These are phyloP conservation scores for Xylaria flabelliformis DNA, from an alignment of 495 filamentous ascomycete genomes.

Conservation along the genomic window DNA sequence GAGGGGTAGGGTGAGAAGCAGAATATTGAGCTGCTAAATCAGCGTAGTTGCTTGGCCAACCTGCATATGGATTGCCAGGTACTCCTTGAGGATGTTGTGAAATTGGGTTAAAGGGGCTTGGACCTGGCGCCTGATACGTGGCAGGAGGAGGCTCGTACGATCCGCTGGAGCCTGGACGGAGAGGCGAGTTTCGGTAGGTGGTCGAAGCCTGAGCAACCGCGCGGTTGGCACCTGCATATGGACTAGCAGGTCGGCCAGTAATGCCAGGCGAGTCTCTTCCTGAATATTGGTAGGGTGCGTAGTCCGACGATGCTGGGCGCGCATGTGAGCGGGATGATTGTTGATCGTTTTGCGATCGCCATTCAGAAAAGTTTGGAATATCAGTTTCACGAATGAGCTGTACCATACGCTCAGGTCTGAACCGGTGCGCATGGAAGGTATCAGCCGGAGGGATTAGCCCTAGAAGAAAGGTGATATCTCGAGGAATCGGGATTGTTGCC, in stretches of 20 bases:
- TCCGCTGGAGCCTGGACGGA: constrained; percentile 51
- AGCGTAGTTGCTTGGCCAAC: constrained; percentile 34
- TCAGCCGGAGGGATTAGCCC: constrained; percentile 81
- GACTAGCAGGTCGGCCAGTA: constrained; percentile 47
- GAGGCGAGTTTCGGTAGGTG: constrained; percentile 51
- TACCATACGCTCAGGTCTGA: constrained; percentile 75
- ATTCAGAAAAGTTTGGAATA: constrained; percentile 64
- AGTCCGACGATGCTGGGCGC: constrained; percentile 47
- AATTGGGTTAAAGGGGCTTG: constrained; percentile 36
- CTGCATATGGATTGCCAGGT: constrained; percentile 31
- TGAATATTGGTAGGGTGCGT: constrained; percentile 38
- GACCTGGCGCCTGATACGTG: constrained; percentile 36
- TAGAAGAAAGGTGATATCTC: constrained; percentile 80
- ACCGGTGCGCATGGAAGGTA: constrained; percentile 66
- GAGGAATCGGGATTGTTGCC: constrained; percentile 64
- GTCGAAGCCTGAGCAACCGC: constrained; percentile 38
- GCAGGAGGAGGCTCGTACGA: constrained; percentile 55
- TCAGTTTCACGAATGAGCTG: constrained; percentile 70
- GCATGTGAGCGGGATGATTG: constrained; percentile 41
- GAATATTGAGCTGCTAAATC: constrained; percentile 26
- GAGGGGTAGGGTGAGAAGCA: constrained; percentile 23
- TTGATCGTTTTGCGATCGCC: constrained; percentile 40
- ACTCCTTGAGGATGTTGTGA: constrained; percentile 27
- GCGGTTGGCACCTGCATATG: constrained; percentile 41
- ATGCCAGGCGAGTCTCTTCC: constrained; percentile 50